phyloP scores from a whole-genome alignment of 2,329 filamentous ascomycete species.

The Coniochaeta ligniaria region DNA sequence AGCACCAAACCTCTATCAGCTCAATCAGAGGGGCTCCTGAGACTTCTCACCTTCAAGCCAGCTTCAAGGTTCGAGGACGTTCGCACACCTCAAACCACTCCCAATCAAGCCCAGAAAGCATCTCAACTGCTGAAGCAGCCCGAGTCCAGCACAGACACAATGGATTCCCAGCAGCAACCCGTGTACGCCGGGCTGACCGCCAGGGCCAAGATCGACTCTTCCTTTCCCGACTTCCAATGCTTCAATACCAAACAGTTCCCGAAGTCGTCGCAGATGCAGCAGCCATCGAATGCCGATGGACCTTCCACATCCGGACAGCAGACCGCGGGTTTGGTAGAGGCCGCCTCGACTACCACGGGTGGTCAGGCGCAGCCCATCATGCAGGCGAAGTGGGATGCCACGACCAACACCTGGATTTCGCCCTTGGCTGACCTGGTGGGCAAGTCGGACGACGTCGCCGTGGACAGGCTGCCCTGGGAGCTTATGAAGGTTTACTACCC shows the following conservation, averaged over 20 bases:
- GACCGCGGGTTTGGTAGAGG: too few relatives aligned
- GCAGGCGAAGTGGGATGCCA: too few relatives aligned
- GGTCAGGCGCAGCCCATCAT: too few relatives aligned
- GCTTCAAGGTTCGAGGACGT: too few relatives aligned
- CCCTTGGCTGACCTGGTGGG: not conserved
- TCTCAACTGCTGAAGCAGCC: too few relatives aligned
- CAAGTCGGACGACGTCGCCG: conserved; percentile 3
- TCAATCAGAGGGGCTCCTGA: too few relatives aligned
- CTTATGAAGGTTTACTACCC: conserved; percentile 22
- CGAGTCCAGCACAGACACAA: not conserved
- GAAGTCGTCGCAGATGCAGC: not conserved
- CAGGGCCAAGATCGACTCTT: not conserved
- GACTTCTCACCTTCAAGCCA: too few relatives aligned
- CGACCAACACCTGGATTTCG: not conserved
- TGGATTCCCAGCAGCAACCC: not conserved
- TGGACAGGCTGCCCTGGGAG: conserved; percentile 22
- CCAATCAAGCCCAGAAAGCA: too few relatives aligned
- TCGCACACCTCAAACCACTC: too few relatives aligned
- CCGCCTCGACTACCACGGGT: too few relatives aligned
- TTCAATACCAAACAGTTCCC: not conserved
- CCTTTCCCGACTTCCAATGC: not conserved
- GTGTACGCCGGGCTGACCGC: not conserved
- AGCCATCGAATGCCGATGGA: not conserved
- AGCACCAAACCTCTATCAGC: not conserved
- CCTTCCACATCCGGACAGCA: not conserved